These are phyloP conservation scores for Porphyrellus cyaneotinctus DNA, from an alignment of 768 basidiomycete genomes.

Conservation along the genomic window DNA sequence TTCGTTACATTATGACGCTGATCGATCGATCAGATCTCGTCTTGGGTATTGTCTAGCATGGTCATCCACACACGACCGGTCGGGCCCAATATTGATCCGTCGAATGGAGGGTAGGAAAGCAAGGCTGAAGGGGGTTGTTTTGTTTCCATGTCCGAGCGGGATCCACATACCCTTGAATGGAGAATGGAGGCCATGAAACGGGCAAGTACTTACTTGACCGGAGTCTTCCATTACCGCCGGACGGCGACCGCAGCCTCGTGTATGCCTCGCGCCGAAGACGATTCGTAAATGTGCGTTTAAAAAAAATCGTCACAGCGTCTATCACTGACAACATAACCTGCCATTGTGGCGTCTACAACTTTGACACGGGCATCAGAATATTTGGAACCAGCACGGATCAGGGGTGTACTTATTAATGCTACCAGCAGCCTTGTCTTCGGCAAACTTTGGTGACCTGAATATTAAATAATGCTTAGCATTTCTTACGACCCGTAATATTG, in stretches of 20 bases:
- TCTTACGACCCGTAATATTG: no score
- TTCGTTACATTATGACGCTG: conserved; percentile 1
- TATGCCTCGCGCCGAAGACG: not conserved
- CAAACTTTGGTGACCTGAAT: no score
- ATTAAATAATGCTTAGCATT: no score
- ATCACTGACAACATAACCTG: not conserved
- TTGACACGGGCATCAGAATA: no score
- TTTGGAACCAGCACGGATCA: no score
- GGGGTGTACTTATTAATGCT: no score
- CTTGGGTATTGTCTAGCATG: not conserved
- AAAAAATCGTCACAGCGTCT: not conserved
- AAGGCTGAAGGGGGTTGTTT: not conserved
- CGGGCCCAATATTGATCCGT: no score
- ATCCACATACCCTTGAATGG: not conserved
- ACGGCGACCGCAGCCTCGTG: conserved; percentile 4
- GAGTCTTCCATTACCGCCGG: conserved; percentile 11
- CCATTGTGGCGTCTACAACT: no score
- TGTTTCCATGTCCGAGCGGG: not conserved
- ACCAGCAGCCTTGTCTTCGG: no score
- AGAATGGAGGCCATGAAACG: conserved; percentile 1
- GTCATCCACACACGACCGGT: no score
- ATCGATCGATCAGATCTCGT: not conserved
- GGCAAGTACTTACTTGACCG: not conserved
- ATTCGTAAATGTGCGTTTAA: not conserved
- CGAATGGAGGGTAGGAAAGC: no score